These are phyloP conservation scores for Talaromyces piceae DNA, from an alignment of 2,329 filamentous ascomycete species.

Conservation along the genomic window DNA sequence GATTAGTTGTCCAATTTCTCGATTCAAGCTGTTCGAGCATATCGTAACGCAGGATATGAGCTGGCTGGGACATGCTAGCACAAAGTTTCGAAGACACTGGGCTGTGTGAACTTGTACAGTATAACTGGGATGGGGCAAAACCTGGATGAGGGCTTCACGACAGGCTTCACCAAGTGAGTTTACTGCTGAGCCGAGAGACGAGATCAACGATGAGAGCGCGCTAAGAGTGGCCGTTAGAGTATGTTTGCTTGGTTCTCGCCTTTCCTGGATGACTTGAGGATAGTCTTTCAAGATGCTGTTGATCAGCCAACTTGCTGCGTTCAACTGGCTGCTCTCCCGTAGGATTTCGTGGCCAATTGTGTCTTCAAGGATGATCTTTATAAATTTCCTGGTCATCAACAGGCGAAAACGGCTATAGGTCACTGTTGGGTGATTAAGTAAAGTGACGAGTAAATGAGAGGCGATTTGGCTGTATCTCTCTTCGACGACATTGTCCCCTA, in stretches of 20 bases:
- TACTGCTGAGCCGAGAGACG: slow-evolving; percentile 72
- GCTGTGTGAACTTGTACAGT: slow-evolving; percentile 89
- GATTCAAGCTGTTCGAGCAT: slow-evolving; percentile 88
- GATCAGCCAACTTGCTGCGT: slow-evolving; percentile 71
- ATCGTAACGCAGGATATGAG: slow-evolving; percentile 85
- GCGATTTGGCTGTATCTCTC: slow-evolving; percentile 73
- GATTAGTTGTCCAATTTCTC: slow-evolving; percentile 72
- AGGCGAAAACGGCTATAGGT: slow-evolving; percentile 80
- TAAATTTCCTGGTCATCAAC: slow-evolving; percentile 74
- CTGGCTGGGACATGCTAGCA: slow-evolving; percentile 85
- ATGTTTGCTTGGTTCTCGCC: slow-evolving; percentile 81
- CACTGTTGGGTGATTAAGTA: slow-evolving; percentile 69
- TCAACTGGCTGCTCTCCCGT: slow-evolving; percentile 80
- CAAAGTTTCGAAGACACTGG: slow-evolving; percentile 76
- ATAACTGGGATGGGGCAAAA: slow-evolving; percentile 90
- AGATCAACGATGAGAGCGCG: slow-evolving; percentile 70
- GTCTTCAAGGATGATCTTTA: slow-evolving; percentile 75
- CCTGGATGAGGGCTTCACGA: slow-evolving; percentile 79
- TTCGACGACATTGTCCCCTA: slow-evolving; percentile 80
- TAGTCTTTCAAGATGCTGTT: slow-evolving; percentile 92
- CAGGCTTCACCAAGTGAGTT: slow-evolving; percentile 72
- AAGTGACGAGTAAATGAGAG: slow-evolving; percentile 69
- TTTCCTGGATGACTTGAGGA: slow-evolving; percentile 78
- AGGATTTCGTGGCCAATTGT: slow-evolving; percentile 74
- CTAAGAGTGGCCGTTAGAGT: slow-evolving; percentile 71